Evolutionary conservation across 1,139 yeast genomes (phyloP).

Genomic region (Hansenula sp.): DNA sequence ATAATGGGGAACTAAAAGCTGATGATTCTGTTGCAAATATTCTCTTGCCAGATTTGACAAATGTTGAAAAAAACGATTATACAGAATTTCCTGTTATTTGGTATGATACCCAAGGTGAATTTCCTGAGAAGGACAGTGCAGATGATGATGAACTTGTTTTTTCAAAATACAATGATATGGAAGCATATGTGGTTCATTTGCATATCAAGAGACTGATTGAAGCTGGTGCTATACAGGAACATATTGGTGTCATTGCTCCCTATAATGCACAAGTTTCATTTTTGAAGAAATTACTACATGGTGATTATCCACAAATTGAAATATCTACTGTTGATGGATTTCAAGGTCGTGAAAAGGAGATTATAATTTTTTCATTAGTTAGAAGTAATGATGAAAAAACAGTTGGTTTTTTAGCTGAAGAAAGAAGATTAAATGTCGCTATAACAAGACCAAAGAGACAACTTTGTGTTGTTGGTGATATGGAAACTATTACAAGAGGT

Average conservation of each 20-base stretch:
- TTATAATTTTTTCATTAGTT: conserved; percentile 75
- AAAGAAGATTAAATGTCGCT: conserved; percentile 78
- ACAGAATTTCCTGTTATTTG: conserved; percentile 54
- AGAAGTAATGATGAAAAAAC: conserved; percentile 64
- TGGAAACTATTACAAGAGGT: conserved; percentile 49
- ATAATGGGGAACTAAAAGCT: conserved; percentile 60
- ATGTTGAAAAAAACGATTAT: conserved; percentile 41
- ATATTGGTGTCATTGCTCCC: conserved; percentile 84
- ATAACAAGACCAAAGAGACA: conserved; percentile 89
- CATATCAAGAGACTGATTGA: conserved; percentile 50
- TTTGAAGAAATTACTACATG: conserved; percentile 39
- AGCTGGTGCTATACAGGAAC: conserved; percentile 42
- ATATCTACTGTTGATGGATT: conserved; percentile 88
- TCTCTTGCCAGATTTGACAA: conserved; percentile 50
- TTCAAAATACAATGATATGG: conserved; percentile 73
- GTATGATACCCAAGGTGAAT: conserved; percentile 90
- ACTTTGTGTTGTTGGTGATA: conserved; percentile 80
- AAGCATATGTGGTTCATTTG: conserved; percentile 52
- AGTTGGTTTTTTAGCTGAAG: conserved; percentile 74
- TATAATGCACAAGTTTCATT: conserved; percentile 80
- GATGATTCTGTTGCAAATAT: conserved; percentile 52
- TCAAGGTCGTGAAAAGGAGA: conserved; percentile 90
- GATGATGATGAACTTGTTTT: conserved; percentile 27
- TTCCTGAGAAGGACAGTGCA: conserved; percentile 45
- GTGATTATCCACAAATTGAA: conserved; percentile 47